phyloP scores from a whole-genome alignment of 164 flowering plant species.

The Cinnamomum chago region DNA sequence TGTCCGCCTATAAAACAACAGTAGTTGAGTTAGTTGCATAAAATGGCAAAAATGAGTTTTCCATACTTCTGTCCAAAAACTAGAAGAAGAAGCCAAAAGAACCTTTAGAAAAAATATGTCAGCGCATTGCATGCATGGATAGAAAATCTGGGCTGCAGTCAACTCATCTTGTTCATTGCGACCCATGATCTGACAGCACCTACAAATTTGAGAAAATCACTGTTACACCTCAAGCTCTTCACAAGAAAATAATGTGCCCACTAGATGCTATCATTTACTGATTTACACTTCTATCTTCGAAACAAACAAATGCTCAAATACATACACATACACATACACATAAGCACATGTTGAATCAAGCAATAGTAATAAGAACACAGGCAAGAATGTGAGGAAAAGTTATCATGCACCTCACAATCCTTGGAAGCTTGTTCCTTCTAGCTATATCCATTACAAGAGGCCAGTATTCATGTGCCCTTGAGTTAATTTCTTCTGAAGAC shows the following conservation, averaged over 20 bases:
- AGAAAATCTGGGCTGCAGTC: conserved; percentile 83
- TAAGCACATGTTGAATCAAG: neutral
- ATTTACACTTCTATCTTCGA: neutral
- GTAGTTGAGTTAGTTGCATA: neutral
- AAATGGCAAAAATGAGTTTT: neutral
- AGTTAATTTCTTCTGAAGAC: conserved; percentile 89
- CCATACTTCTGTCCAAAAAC: neutral
- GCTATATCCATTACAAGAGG: conserved; percentile 96
- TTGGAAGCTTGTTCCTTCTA: conserved; percentile 70
- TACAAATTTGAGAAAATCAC: conserved; percentile 14
- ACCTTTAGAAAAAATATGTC: conserved; percentile 83
- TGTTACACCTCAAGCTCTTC: neutral
- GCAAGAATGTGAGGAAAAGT: neutral
- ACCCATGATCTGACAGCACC: conserved; percentile 92
- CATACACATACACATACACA: neutral
- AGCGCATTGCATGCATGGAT: conserved; percentile 99
- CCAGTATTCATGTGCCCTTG: conserved; percentile 79
- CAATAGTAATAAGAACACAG: neutral
- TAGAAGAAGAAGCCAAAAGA: neutral
- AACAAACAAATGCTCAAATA: neutral
- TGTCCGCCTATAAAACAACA: conserved; percentile 63
- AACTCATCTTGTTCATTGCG: conserved; percentile 84
- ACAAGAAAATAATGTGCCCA: neutral
- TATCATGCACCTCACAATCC: conserved; percentile 41
- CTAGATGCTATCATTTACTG: neutral